Percentiles rank a stretch among this genome's conserved stretches.
phyloP scores from a whole-genome alignment of 2,329 filamentous ascomycete species.

The Aspergillus fumigatus region DNA sequence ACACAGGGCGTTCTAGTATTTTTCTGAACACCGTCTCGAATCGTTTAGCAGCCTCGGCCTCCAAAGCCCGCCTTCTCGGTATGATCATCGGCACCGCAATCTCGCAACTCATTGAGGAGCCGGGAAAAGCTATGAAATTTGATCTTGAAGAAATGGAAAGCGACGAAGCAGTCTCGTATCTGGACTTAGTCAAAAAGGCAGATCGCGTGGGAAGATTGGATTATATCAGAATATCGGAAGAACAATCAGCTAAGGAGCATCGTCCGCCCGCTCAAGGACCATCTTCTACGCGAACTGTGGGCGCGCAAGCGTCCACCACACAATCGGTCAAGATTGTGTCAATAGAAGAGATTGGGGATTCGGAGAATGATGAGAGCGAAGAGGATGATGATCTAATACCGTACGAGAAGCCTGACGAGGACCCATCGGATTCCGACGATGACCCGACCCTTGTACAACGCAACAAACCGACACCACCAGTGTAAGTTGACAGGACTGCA shows the following conservation, averaged over 20 bases:
- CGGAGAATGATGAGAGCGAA: constrained; percentile 44
- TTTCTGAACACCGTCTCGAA: constrained; percentile 83
- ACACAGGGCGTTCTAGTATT: constrained; percentile 64
- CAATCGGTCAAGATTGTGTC: constrained; percentile 44
- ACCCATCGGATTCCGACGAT: constrained; percentile 86
- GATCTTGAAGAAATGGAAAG: constrained; percentile 73
- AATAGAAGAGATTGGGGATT: constrained; percentile 61
- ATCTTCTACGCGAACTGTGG: constrained; percentile 1
- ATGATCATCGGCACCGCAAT: constrained; percentile 79
- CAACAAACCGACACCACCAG: constrained; percentile 76
- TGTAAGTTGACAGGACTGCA: constrained; percentile 43
- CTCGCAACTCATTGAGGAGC: constrained; percentile 60
- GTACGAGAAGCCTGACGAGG: constrained; percentile 82
- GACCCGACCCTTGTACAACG: constrained; percentile 82
- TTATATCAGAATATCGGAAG: constrained; percentile 38
- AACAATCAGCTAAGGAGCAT: constrained; percentile 10
- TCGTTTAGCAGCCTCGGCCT: constrained; percentile 71
- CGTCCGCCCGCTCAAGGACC: constrained; percentile 14
- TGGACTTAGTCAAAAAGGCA: constrained; percentile 57
- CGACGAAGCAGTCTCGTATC: constrained; percentile 71
- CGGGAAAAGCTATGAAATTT: constrained; percentile 72
- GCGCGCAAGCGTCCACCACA: background rate
- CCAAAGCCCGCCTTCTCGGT: constrained; percentile 72
- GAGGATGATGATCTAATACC: constrained; percentile 65
- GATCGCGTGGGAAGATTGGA: constrained; percentile 61